Base-by-base conservation (phyloP, 805 yeast species). In the Jamesozyma piceae region DNA sequence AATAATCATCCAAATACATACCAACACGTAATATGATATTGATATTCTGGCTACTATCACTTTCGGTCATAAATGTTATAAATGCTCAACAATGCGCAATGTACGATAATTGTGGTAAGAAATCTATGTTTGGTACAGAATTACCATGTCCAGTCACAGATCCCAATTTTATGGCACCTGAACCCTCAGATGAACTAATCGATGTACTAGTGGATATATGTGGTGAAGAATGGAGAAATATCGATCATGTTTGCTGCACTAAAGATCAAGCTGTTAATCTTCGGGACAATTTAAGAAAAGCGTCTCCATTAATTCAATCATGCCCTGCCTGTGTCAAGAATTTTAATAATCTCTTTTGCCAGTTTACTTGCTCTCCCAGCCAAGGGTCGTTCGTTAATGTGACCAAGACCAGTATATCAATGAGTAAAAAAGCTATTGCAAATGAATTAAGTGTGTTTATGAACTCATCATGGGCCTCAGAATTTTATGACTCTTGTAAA, bases 311-410 rank as follows among this genome's bases (percentile, higher is more conserved):
- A 44, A 81, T 89, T 38, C 81, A 95, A 3, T 82, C 95, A 2
- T 83, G 98, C 61, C 97, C 97, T 2, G 97, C 98, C 0, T 90
- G 98, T 60, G 69, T 75, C 44, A 78, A 77, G 61, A 90, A 90
- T 67, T 90, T 90, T 62, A 77, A 77, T 54, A 83, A 82, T 53
- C 69, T 89, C 50, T 87, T 87, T 57, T 92, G 90, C 65, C 77
- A 80, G 33, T 88, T 92, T 62, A 82, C 96, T 1, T 90, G 98
- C 62, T 83, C 95, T 3, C 80, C 95, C 0, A 67, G 83, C 52
- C 97, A 90, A 62, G 72, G 86, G 0, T 61, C 66, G 11, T 90
- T 87, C 62, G 72, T 88, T 11, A 74, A 85, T 50, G 76, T 90
- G 19, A 77, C 85, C 0, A 58, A 62, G 11, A 72, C 77, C 0